These are phyloP conservation scores for Termitomyces sp. DNA, from an alignment of 768 basidiomycete species.

Conservation along the genomic window DNA sequence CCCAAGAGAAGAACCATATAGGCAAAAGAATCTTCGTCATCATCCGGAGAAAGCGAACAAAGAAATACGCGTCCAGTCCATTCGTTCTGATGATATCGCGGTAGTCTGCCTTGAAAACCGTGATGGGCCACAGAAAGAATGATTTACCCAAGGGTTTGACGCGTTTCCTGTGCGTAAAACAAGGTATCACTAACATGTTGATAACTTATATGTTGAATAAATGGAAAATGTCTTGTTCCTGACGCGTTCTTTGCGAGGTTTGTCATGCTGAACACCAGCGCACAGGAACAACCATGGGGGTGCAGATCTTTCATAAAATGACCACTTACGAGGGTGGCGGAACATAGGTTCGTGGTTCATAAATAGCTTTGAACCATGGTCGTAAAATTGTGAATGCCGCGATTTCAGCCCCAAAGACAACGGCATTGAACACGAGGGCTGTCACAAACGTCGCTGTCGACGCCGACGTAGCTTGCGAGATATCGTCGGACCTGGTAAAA, in stretches of 20 bases:
- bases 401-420: constrained; percentile 70
- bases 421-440: constrained; percentile 79
- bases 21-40: constrained; percentile 82
- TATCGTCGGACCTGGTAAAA: constrained; percentile 32
- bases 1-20: constrained; percentile 91
- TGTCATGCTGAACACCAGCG: too few species aligned
- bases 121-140: constrained; percentile 63
- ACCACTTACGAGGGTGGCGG: constrained; percentile 38
- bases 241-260: not conserved
- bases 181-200: too few species aligned
- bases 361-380: constrained; percentile 83
- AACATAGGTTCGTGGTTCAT: constrained; percentile 80
- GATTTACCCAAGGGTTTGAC: constrained; percentile 45
- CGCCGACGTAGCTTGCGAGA: constrained; percentile 45
- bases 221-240: not conserved
- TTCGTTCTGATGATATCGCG: constrained; percentile 61
- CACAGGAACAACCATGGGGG: not conserved
- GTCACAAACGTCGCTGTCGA: constrained; percentile 80
- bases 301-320: not conserved
- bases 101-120: constrained; percentile 61
- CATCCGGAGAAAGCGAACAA: constrained; percentile 84
- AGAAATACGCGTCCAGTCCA: constrained; percentile 91
- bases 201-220: too few species aligned
- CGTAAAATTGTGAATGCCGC: constrained; percentile 78
- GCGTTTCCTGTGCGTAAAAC: constrained; percentile 62